Conservation (phyloP, 108 stramenopile genomes). For the Chaetoceros tenuissimus region DNA sequence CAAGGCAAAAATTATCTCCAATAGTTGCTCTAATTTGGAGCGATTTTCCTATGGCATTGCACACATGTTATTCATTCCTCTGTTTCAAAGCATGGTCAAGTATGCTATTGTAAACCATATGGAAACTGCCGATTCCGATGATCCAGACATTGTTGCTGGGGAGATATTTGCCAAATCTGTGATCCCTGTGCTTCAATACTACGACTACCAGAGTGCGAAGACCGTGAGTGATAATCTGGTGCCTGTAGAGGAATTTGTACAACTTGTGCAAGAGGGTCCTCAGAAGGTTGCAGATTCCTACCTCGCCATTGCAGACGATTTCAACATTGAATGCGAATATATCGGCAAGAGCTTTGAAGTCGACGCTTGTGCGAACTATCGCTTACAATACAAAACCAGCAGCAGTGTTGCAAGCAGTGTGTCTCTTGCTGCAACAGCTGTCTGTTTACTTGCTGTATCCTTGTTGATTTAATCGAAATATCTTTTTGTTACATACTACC, state of each 20-base stretch:
- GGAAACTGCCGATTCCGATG: slow-evolving; percentile 19
- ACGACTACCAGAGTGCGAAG: slow-evolving; percentile 32
- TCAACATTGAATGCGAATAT: slow-evolving; percentile 44
- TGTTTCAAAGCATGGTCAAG: slow-evolving; percentile 64
- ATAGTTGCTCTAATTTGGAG: slow-evolving; percentile 45
- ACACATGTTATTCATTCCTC: slow-evolving; percentile 43
- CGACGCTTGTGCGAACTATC: slow-evolving; percentile 38
- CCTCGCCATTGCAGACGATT: slow-evolving; percentile 31
- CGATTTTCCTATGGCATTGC: slow-evolving; percentile 39
- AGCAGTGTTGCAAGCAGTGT: too few relatives aligned
- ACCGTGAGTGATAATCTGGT: slow-evolving; percentile 65
- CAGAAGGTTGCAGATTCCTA: slow-evolving; percentile 64
- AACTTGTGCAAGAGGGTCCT: slow-evolving; percentile 47
- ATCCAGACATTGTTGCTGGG: slow-evolving; percentile 38
- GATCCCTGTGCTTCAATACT: slow-evolving; percentile 48
- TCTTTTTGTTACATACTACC: too few relatives aligned
- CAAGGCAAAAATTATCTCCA: slow-evolving; percentile 40
- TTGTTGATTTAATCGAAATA: too few relatives aligned
- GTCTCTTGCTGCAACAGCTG: too few relatives aligned
- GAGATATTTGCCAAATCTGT: slow-evolving; percentile 56
- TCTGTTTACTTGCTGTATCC: too few relatives aligned
- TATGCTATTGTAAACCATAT: slow-evolving; percentile 48
- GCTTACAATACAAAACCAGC: too few relatives aligned
- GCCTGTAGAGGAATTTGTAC: slow-evolving; percentile 12
- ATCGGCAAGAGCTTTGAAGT: slow-evolving; percentile 43